phyloP scores from a whole-genome alignment of 768 basidiomycete genomes.

The Cyathus striatus region DNA sequence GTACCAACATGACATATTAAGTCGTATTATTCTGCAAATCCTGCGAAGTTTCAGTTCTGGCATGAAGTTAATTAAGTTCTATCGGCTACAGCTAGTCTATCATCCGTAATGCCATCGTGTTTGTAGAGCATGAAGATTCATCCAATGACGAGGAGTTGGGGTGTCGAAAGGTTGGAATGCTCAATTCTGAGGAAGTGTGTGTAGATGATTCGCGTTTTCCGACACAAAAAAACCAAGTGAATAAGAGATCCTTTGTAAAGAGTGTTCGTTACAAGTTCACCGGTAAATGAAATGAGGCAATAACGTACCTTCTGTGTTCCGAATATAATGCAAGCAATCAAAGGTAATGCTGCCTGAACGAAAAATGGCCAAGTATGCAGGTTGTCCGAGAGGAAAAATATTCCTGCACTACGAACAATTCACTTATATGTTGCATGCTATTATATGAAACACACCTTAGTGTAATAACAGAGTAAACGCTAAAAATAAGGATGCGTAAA shows the following conservation, averaged over 20 bases:
- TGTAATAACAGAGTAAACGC: conserved; percentile 36
- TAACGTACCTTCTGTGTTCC: conserved; percentile 40
- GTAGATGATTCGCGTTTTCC: not conserved
- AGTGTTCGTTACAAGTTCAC: conserved; percentile 1
- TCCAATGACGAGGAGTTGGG: not conserved
- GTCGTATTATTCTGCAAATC: too few species aligned
- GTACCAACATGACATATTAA: too few species aligned
- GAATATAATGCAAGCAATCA: conserved; percentile 42
- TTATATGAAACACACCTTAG: conserved; percentile 30
- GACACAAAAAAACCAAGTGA: conserved; percentile 27
- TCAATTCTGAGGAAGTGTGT: not conserved
- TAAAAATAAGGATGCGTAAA: conserved; percentile 37
- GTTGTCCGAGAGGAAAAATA: conserved; percentile 27
- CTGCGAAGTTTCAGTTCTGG: too few species aligned
- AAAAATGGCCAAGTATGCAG: conserved; percentile 34
- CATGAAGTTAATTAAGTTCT: too few species aligned
- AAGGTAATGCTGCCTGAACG: conserved; percentile 49
- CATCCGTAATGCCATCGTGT: too few species aligned
- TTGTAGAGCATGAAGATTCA: too few species aligned
- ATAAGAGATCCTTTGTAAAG: conserved; percentile 30
- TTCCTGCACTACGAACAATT: conserved; percentile 30
- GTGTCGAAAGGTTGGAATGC: not conserved
- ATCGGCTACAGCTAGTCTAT: too few species aligned
- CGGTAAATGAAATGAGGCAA: not conserved
- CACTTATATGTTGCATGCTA: too few species aligned